These are phyloP conservation scores for Vitis hybrid DNA, from an alignment of 177 flowering plant genomes.

Conservation along the genomic window DNA sequence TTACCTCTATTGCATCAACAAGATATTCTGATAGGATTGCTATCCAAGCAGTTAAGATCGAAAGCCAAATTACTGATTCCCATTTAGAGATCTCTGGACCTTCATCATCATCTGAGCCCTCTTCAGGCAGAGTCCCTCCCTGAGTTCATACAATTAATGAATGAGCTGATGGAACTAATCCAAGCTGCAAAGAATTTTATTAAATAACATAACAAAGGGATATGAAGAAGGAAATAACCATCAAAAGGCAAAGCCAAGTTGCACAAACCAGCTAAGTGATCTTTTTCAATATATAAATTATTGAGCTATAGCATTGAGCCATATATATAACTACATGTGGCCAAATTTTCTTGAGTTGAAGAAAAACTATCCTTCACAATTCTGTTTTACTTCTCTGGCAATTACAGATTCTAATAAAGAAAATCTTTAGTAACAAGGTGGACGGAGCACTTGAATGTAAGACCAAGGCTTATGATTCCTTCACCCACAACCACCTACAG, in stretches of 20 bases:
- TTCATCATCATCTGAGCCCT: conserved; percentile 47
- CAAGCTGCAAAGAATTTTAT: not conserved
- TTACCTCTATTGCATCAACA: conserved; percentile 75
- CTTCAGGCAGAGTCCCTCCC: conserved; percentile 42
- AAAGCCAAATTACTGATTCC: conserved; percentile 78
- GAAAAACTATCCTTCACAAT: too few species aligned
- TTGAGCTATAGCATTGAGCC: too few species aligned
- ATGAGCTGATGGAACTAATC: not conserved
- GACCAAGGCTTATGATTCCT: too few species aligned
- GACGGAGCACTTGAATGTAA: too few species aligned
- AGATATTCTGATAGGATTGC: conserved; percentile 73
- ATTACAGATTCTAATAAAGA: too few species aligned
- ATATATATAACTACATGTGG: too few species aligned
- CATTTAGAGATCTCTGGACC: conserved; percentile 65
- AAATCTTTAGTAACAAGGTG: too few species aligned
- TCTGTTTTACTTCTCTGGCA: too few species aligned
- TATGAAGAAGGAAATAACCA: not conserved
- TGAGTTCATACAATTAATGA: conserved; percentile 15
- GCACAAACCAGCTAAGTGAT: not conserved
- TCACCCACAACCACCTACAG: too few species aligned
- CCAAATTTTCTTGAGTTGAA: too few species aligned
- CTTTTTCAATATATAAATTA: too few species aligned
- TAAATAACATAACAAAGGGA: not conserved
- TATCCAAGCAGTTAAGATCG: conserved; percentile 64
- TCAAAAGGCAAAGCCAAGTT: not conserved